Base-by-base conservation (phyloP, 164 flowering plant species). In the Amborella trichopoda region DNA sequence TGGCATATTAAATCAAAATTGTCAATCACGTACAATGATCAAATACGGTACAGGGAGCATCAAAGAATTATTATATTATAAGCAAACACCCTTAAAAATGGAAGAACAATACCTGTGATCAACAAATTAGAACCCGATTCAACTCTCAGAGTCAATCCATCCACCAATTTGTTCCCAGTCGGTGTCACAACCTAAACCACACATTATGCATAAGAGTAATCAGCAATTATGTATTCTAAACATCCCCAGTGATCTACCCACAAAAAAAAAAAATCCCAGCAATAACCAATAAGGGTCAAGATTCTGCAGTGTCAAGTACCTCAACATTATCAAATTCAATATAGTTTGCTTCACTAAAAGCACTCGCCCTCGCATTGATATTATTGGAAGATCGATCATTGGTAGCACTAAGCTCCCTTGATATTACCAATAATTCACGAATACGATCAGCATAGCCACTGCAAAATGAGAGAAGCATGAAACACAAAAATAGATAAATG, bases 371-470 rank as follows among this genome's bases (percentile, higher is more conserved):
- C 47, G 79, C 71, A 62, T 63, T 69, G 59, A 65, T 69, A 52
- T 58, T 76, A 37, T 67, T 28, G 39, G 73, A 68, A 56, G 78
- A 53, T 60, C 46, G 62, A 56, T 83, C 85, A 57, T 61, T 68
- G 28, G 46, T 60, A 50, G 23, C 46, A 58, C 77, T 70, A 34
- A 88, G 63, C 65, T 93, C 99, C 58, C 75, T 75, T 26, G 99
- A 77, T 48, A 83, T 54, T 16, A 48, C 75, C 66, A 85, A 60
- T 52, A 93, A 63, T 53, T 93, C 99, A 65, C 85, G 87, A 56
- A 93, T 93, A 50, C 99, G 99, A 36, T 79, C 95, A 46, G 99
- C 99, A 74, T 93, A 93, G 59, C 99, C 99, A 80, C 99, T 93
- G 80, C 48, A 62, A 37, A 26, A 50, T n/a, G 13, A 50, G 14